These are phyloP conservation scores for Nepenthes alata DNA, from an alignment of 179 eudicot genomes.

Conservation along the genomic window DNA sequence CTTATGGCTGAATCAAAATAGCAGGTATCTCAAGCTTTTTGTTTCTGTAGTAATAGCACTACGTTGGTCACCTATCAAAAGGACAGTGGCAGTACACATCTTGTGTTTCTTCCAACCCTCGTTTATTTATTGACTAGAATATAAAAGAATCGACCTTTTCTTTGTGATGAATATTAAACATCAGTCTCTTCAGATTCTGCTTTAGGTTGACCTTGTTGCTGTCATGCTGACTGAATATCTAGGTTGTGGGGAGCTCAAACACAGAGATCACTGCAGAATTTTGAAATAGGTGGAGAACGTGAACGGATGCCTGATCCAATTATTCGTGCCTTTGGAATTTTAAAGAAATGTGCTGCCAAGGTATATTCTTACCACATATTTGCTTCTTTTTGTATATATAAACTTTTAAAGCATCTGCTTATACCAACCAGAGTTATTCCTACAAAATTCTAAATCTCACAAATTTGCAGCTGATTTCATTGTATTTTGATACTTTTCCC, in stretches of 20 bases:
- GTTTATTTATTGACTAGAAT: no score
- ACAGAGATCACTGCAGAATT: conserved; percentile 90
- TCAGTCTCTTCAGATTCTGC: neutral
- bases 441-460: no score
- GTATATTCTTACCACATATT: conserved; percentile 15
- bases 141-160: neutral
- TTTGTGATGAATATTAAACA: neutral
- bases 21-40: neutral
- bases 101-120: no score
- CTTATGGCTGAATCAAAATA: no score
- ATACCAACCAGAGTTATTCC: no score
- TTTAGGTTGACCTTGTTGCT: neutral
- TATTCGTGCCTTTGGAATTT: conserved; percentile 73
- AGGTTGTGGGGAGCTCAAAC: conserved; percentile 99
- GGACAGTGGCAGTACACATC: no score
- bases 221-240: conserved; percentile 3
- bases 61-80: no score
- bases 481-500: no score
- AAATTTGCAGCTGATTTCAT: no score
- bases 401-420: neutral
- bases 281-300: conserved; percentile 94
- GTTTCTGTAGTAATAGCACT: neutral
- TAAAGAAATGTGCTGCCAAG: conserved; percentile 96
- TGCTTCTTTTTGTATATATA: neutral
- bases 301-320: conserved; percentile 99